Percentiles rank a stretch among this genome's conserved stretches.
phyloP scores from a whole-genome alignment of 148 eudicot genomes.

The Fallopia convolvulus region DNA sequence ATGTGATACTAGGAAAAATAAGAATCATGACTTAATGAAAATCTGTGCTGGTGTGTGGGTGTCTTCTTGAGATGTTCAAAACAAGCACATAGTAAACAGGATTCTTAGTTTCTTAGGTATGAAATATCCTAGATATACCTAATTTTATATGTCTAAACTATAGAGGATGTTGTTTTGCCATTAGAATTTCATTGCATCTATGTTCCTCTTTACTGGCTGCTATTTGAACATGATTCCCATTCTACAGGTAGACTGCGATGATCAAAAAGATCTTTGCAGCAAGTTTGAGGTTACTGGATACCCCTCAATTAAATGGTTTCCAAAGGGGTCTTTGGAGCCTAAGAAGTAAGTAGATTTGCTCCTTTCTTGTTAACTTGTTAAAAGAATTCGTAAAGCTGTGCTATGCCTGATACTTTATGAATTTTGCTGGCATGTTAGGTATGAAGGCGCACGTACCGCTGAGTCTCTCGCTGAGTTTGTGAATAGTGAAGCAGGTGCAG shows the following conservation, averaged over 20 bases:
- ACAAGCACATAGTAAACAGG: neutral
- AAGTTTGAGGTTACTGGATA: constrained; percentile 92
- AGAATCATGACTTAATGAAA: neutral
- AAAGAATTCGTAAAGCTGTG: neutral
- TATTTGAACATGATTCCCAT: neutral
- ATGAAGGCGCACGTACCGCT: constrained; percentile 86
- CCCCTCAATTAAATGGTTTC: constrained; percentile 96
- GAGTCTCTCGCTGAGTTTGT: constrained; percentile 86
- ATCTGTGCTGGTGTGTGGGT: neutral
- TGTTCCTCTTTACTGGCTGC: neutral
- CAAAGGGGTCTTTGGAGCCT: constrained; percentile 94
- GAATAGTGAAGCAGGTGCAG: constrained; percentile 76
- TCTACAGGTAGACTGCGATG: constrained; percentile 92
- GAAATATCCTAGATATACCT: neutral
- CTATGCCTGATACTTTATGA: neutral
- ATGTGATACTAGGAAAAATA: neutral
- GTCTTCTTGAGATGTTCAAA: neutral
- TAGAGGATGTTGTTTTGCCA: neutral
- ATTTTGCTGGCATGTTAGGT: constrained; percentile 32
- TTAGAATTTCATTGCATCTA: neutral
- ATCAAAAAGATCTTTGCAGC: constrained; percentile 69
- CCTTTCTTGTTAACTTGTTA: constrained; percentile 86
- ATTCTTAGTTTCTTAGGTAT: neutral
- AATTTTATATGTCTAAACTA: neutral
- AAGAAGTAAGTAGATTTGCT: constrained; percentile 61